A percentile compares a stretch with the other conserved stretches of the same genome.
Conservation (phyloP, 2,329 filamentous ascomycete species). For the Calonectria hongkongensis region DNA sequence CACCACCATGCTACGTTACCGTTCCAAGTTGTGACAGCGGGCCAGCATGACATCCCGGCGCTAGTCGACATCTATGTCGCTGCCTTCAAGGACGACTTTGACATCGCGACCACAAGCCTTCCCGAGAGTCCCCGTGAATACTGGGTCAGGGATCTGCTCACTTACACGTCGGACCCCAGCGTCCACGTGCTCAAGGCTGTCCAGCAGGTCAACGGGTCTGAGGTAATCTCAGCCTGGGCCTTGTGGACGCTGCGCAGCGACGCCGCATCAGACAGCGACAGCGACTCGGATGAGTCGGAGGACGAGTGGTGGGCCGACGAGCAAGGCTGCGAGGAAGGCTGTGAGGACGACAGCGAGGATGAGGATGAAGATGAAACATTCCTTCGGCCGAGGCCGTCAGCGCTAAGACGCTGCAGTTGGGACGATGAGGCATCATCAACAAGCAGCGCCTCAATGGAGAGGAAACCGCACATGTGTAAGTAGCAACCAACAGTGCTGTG, state of each 20-base stretch:
- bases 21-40: conserved; percentile 10
- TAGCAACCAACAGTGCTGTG: neutral
- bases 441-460: neutral
- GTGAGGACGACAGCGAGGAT: conserved; percentile 2
- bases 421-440: neutral
- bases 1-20: conserved; percentile 3
- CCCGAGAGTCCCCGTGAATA: neutral
- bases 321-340: neutral
- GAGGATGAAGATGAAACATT: neutral
- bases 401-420: neutral
- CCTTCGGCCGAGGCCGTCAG: neutral
- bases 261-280: conserved; percentile 15
- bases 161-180: neutral
- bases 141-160: conserved; percentile 21
- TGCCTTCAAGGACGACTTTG: conserved; percentile 25
- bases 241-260: conserved; percentile 10
- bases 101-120: neutral
- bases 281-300: conserved; percentile 4
- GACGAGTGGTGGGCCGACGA: conserved; percentile 2
- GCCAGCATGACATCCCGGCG: conserved; percentile 23
- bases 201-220: neutral
- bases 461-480: conserved; percentile 13
- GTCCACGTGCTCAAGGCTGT: conserved; percentile 22
- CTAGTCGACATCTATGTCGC: conserved; percentile 27
- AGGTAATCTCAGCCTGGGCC: conserved; percentile 15